Evolutionary conservation across 306 rosid genomes (phyloP), one percentile per base, ranked within the genome.

Genomic region (Vicia villosa): DNA sequence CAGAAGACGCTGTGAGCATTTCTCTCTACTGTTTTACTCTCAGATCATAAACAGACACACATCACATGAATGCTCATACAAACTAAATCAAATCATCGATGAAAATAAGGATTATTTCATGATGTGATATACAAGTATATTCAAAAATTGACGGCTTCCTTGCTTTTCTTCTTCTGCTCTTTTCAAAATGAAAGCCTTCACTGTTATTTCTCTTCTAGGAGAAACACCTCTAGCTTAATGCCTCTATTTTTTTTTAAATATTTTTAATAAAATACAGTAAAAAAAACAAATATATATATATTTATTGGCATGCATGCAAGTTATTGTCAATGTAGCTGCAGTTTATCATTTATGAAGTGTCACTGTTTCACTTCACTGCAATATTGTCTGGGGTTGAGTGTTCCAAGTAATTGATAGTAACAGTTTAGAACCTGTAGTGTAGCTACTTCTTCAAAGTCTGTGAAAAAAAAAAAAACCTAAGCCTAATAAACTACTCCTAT

Each of bases 311-410:
- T 78, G 81, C 80, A 81, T 75, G 88, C 75, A 84, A 75, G 64
- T 71, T 68, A 65, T 21, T 57, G 79, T 74, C 62, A 66, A 79
- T 70, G 78, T 78, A 74, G 78, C 54, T 79, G 74, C 79, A 78
- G 83, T 66, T 77, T 54, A 55, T 22, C 32, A 41, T 43, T 62
- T 50, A 69, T 70, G 75, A 60, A 56, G 12, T 32, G 69, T 82
- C 69, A 83, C 85, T 69, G 85, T 83, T 82, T 77, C 83, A 80
- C 84, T 72, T 56, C 63, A 14, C 63, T 56, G 63, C 63, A 26
- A 85, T 73, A 57, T 30, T 80, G 78, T 73, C 75, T 76, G 80
- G 78, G 73, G 73, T 74, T 41, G 68, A 71, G 83, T 79, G 84
- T 83, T 79, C 69, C 79, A 79, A 74, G 74, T 36, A 52, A 52